Base-by-base conservation (phyloP, 257 asterid species). In the Nicotiana noctiflora region DNA sequence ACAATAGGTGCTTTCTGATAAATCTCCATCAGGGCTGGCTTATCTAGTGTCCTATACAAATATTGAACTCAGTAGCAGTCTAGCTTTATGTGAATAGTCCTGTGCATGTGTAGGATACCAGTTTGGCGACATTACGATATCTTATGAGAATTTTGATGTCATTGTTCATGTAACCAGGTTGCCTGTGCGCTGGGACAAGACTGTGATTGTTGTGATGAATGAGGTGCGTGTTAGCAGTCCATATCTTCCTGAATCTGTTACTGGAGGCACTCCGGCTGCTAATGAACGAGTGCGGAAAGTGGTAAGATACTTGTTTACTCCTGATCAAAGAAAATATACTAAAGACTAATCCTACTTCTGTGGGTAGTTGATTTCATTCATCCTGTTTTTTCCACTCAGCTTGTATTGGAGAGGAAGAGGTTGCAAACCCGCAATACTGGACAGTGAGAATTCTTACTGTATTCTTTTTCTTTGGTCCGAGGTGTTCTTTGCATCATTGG, bases 181-280 rank as follows among this genome's bases (percentile, higher is more conserved):
- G 72, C 99, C 99, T 0, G 99, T 95, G 83, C 92, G 94, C 32
- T 95, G 99, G 99, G 99, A 95, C 81, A 93, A 90, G 82, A 90
- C 95, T 18, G 90, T 87, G 67, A 95, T 95, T 15, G 98, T 95
- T 84, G 99, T 95, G 82, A 91, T 95, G 99, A 92, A 95, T 25
- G 99, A 95, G 62, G 99, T 95, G 83, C 96, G 97, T 68, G 98
- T 95, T 63, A 87, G 93, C 90, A 91, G 93, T 87, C 99, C 99
- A 1, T 95, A 95, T 86, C 94, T 89, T 80, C 93, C 99, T 0
- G 98, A 95, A 81, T 93, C 97, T 2, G 99, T 95, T 46, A 76
- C 37, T 7, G 98, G 99, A 34, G 99, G 99, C 76, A 93, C 98
- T 55, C 88, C 98, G 49, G 93, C 98, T 86, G 98, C 99, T 81